These are phyloP conservation scores for Globisporangium camurandrum DNA, from an alignment of 352 stramenopile species.

Conservation along the genomic window DNA sequence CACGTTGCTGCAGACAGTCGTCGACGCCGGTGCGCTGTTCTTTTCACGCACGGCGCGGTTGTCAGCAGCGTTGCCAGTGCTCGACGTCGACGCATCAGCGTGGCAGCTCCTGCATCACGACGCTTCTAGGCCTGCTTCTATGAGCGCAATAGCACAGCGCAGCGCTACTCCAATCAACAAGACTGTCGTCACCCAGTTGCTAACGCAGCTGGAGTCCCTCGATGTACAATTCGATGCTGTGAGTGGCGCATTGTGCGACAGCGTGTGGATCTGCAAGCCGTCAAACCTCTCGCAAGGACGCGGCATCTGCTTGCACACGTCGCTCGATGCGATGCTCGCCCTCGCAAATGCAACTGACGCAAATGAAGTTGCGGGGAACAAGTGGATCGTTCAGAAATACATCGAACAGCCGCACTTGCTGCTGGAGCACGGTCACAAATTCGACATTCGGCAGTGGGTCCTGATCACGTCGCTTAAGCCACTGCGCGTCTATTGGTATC, in stretches of 20 bases:
- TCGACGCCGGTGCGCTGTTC: conserved; percentile 1
- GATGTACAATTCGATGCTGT: conserved; percentile 44
- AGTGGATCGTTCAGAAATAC: conserved; percentile 84
- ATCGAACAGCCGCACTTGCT: conserved; percentile 62
- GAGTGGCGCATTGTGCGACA: conserved; percentile 10
- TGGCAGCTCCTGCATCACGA: conserved; percentile 1
- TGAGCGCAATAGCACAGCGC: neutral
- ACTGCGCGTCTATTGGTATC: conserved; percentile 54
- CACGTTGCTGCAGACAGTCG: conserved; percentile 2
- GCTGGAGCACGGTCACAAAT: conserved; percentile 51
- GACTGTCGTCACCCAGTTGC: conserved; percentile 4
- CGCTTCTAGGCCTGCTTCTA: neutral
- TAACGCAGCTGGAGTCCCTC: conserved; percentile 15
- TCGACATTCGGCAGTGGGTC: conserved; percentile 86
- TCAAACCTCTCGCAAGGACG: conserved; percentile 67
- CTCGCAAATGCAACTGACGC: conserved; percentile 2
- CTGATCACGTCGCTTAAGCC: conserved; percentile 59
- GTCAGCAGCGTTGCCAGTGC: neutral
- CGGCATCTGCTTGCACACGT: conserved; percentile 48
- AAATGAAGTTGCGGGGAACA: neutral
- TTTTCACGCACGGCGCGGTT: conserved; percentile 1
- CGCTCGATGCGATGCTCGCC: conserved; percentile 21
- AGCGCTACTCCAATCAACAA: too few species aligned
- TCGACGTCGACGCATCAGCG: conserved; percentile 1
- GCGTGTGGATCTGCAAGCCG: conserved; percentile 79